phyloP scores from a whole-genome alignment of 352 stramenopile species.

The Globisporangium megalacanthum region DNA sequence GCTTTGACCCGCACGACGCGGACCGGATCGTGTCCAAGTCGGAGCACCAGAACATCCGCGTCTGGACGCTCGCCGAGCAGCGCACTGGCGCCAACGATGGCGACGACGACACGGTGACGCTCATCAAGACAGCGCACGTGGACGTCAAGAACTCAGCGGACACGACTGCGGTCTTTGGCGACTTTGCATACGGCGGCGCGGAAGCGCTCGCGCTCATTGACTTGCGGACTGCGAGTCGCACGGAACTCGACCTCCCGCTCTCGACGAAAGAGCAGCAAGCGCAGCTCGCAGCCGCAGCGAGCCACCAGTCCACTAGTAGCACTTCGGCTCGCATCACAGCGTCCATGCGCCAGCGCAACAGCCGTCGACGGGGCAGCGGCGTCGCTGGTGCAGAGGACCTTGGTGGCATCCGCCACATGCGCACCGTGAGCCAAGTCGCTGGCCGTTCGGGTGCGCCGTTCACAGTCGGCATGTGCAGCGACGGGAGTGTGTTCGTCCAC shows the following conservation, averaged over 20 bases:
- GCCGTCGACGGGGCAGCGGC: constrained; percentile 35
- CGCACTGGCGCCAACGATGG: constrained; percentile 20
- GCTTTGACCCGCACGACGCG: constrained; percentile 46
- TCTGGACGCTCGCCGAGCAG: constrained; percentile 74
- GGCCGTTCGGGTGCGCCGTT: constrained; percentile 54
- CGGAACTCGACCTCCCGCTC: constrained; percentile 69
- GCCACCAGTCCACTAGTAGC: constrained; percentile 12
- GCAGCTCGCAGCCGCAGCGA: constrained; percentile 22
- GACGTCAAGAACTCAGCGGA: constrained; percentile 76
- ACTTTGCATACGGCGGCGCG: constrained; percentile 67
- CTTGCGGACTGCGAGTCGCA: constrained; percentile 40
- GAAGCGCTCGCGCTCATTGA: constrained; percentile 68
- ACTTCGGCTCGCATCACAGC: constrained; percentile 19
- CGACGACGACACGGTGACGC: constrained; percentile 24
- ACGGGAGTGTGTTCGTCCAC: constrained; percentile 80
- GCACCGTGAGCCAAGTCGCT: constrained; percentile 63
- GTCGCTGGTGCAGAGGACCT: constrained; percentile 27
- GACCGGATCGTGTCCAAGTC: constrained; percentile 82
- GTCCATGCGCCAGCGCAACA: constrained; percentile 40
- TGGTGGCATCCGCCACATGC: constrained; percentile 55
- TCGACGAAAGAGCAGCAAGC: constrained; percentile 55
- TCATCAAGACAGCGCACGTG: constrained; percentile 65
- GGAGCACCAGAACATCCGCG: constrained; percentile 78
- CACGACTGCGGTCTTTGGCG: constrained; percentile 54
- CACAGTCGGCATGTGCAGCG: constrained; percentile 77